phyloP scores from a whole-genome alignment of 345 rosid species.

The Noccaea caerulescens region DNA sequence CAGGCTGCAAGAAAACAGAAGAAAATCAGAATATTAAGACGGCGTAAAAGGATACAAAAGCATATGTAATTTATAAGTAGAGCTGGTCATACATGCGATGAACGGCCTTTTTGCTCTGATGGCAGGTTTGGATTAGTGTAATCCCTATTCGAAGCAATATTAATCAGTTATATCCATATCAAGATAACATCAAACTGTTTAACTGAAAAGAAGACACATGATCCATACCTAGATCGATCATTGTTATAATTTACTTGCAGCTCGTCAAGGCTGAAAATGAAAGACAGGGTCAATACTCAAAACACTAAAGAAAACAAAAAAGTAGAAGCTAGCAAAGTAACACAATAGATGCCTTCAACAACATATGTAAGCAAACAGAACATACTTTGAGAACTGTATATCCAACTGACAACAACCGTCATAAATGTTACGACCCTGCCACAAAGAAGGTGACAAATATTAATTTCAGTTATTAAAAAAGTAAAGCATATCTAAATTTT shows the following conservation, averaged over 20 bases:
- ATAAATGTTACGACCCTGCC: constrained; percentile 93
- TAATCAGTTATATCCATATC: constrained; percentile 7
- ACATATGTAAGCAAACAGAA: constrained; percentile 24
- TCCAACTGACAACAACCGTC: constrained; percentile 99
- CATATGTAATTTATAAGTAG: neutral
- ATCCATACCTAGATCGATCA: constrained; percentile 83
- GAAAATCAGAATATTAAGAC: constrained; percentile 19
- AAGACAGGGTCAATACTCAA: constrained; percentile 24
- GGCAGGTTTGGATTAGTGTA: constrained; percentile 95
- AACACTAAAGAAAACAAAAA: neutral
- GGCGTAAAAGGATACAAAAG: constrained; percentile 18
- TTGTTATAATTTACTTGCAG: constrained; percentile 97
- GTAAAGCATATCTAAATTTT: neutral
- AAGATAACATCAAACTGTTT: constrained; percentile 14
- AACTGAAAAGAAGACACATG: neutral
- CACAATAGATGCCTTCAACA: neutral
- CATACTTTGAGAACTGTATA: constrained; percentile 97
- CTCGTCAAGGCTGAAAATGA: constrained; percentile 81
- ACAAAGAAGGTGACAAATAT: neutral
- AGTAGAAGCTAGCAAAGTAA: constrained; percentile 11
- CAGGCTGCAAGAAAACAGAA: constrained; percentile 52
- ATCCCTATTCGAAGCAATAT: constrained; percentile 59
- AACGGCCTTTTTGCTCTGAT: constrained; percentile 85
- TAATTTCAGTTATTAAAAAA: neutral
- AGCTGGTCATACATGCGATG: constrained; percentile 72